Percentiles rank a stretch among this genome's conserved stretches.
Conservation (phyloP, 805 yeast genomes). For the Cyberlindnera galapagoensis region DNA sequence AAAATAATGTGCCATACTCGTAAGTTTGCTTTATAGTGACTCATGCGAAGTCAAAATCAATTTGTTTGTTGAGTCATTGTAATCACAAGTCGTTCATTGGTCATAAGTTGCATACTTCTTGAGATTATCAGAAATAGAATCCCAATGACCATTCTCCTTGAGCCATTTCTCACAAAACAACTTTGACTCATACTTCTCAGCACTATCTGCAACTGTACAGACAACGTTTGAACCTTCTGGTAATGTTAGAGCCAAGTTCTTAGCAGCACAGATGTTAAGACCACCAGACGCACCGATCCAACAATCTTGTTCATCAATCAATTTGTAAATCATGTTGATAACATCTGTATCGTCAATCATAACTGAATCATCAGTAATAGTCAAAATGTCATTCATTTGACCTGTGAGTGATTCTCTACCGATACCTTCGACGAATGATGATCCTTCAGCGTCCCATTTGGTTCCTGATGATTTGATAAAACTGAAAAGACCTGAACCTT, state of each 20-base stretch:
- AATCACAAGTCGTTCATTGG: not conserved
- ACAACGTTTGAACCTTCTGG: constrained; percentile 23
- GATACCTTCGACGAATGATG: constrained; percentile 22
- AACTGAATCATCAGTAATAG: constrained; percentile 17
- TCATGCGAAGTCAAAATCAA: too few species aligned
- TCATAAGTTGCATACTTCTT: constrained; percentile 15
- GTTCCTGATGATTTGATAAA: constrained; percentile 16
- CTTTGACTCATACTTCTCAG: constrained; percentile 20
- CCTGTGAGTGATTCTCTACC: constrained; percentile 21
- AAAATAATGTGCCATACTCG: constrained; percentile 1
- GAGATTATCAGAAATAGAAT: constrained; percentile 14
- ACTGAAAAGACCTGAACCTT: constrained; percentile 62
- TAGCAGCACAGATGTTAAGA: constrained; percentile 20
- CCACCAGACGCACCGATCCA: constrained; percentile 23
- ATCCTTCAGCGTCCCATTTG: constrained; percentile 17
- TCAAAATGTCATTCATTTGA: constrained; percentile 17
- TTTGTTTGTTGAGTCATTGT: not conserved
- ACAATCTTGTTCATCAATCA: constrained; percentile 17
- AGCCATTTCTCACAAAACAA: constrained; percentile 18
- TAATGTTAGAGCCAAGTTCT: constrained; percentile 14
- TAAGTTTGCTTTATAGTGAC: not conserved
- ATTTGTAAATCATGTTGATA: constrained; percentile 11
- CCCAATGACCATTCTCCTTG: constrained; percentile 19
- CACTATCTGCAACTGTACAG: constrained; percentile 21
- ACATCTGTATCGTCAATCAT: constrained; percentile 17